Evolutionary conservation across 352 stramenopile species (phyloP).

Genomic region (Phytophthora sansomeana): DNA sequence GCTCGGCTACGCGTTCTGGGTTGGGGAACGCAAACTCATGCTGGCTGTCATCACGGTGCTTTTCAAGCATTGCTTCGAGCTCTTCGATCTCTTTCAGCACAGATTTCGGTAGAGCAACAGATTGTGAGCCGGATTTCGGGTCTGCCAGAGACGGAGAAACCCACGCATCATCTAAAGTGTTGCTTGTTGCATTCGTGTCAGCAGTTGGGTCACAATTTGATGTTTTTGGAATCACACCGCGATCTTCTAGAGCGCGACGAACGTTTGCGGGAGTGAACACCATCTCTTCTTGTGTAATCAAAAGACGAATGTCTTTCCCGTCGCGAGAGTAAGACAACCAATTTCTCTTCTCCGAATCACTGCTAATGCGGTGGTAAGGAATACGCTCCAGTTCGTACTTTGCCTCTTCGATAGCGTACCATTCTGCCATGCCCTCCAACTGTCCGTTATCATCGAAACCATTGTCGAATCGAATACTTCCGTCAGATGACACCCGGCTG

Average conservation of each 20-base stretch:
- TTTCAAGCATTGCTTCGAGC: slow-evolving; percentile 63
- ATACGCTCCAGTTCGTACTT: slow-evolving; percentile 73
- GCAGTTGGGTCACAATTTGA: slow-evolving; percentile 17
- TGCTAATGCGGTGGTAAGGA: slow-evolving; percentile 70
- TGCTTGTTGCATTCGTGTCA: not conserved
- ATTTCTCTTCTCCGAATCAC: slow-evolving; percentile 58
- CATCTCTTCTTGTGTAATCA: slow-evolving; percentile 76
- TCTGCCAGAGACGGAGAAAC: slow-evolving; percentile 14
- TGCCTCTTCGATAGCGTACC: slow-evolving; percentile 77
- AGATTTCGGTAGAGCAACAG: slow-evolving; percentile 45
- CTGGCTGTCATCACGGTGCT: slow-evolving; percentile 22
- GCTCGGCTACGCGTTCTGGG: slow-evolving; percentile 71
- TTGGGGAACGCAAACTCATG: slow-evolving; percentile 52
- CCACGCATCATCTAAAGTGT: slow-evolving; percentile 16
- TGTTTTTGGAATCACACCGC: slow-evolving; percentile 68
- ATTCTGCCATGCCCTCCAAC: slow-evolving; percentile 71
- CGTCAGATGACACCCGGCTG: slow-evolving; percentile 13
- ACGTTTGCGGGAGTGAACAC: slow-evolving; percentile 64
- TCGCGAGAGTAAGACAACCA: slow-evolving; percentile 59
- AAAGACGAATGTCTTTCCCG: slow-evolving; percentile 63
- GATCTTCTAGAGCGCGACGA: slow-evolving; percentile 66
- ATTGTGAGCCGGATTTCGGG: slow-evolving; percentile 18
- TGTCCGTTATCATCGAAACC: slow-evolving; percentile 50
- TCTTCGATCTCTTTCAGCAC: slow-evolving; percentile 66
- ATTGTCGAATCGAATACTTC: not conserved